Conservation (phyloP, 306 rosid genomes). For the Vigna angularis region DNA sequence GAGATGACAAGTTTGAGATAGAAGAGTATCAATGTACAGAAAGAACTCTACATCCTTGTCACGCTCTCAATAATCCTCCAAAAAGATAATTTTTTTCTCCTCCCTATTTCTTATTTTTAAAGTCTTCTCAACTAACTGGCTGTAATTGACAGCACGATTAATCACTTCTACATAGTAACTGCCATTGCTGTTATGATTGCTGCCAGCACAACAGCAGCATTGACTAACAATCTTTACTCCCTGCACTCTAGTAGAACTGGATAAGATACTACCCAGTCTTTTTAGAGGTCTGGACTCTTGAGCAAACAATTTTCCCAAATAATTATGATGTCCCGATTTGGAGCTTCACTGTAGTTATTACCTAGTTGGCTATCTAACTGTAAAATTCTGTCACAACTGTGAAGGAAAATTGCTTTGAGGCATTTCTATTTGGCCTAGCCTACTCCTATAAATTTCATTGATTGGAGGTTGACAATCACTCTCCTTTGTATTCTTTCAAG, state of each 20-base stretch:
- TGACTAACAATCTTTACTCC: not conserved
- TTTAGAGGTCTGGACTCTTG: not conserved
- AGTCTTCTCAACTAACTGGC: not conserved
- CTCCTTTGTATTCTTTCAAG: not conserved
- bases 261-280: not conserved
- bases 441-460: not conserved
- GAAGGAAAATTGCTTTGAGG: not conserved
- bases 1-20: not conserved
- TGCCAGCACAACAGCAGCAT: not conserved
- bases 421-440: not conserved
- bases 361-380: slow-evolving; percentile 3
- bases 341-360: not conserved
- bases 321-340: not conserved
- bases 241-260: not conserved
- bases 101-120: not conserved
- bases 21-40: not conserved
- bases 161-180: not conserved
- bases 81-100: not conserved
- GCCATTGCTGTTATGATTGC: not conserved
- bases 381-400: not conserved
- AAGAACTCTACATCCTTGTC: not conserved
- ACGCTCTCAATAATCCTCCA: not conserved
- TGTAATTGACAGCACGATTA: not conserved
- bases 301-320: not conserved
- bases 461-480: not conserved